Evolutionary conservation across 2,329 filamentous ascomycete genomes (phyloP).

Genomic region (Lanzia echinophila): DNA sequence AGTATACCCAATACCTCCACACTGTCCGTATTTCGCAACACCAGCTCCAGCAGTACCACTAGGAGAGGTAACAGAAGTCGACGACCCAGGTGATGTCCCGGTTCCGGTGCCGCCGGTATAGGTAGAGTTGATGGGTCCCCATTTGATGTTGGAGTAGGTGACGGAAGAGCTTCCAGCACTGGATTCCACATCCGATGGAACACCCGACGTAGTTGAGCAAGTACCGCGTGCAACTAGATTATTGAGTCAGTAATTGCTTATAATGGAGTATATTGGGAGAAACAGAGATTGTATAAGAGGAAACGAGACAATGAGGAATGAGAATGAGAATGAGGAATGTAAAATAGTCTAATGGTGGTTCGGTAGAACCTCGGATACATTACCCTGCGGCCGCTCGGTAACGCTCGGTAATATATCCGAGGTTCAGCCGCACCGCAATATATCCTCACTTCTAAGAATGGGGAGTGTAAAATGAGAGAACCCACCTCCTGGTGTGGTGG

Average conservation of each 20-base stretch:
- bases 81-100: not conserved
- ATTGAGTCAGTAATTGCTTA: too few species aligned
- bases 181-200: slow-evolving; percentile 43
- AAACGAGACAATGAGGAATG: too few species aligned
- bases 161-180: slow-evolving; percentile 40
- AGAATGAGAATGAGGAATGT: too few species aligned
- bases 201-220: slow-evolving; percentile 47
- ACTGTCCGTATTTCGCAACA: slow-evolving; percentile 16
- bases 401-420: too few species aligned
- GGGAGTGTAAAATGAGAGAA: too few species aligned
- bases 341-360: too few species aligned
- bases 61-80: not conserved
- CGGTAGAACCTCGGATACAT: too few species aligned
- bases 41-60: slow-evolving; percentile 1
- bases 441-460: too few species aligned
- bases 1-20: slow-evolving; percentile 18
- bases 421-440: too few species aligned
- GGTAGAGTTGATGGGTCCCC: slow-evolving; percentile 30
- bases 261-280: too few species aligned
- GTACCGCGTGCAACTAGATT: slow-evolving; percentile 46
- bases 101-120: slow-evolving; percentile 14
- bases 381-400: too few species aligned
- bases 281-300: too few species aligned
- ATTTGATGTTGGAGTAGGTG: slow-evolving; percentile 32
- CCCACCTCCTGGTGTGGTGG: slow-evolving; percentile 42